Evolutionary conservation across 148 eudicot genomes (phyloP).

Genomic region (Linanthus parryae): DNA sequence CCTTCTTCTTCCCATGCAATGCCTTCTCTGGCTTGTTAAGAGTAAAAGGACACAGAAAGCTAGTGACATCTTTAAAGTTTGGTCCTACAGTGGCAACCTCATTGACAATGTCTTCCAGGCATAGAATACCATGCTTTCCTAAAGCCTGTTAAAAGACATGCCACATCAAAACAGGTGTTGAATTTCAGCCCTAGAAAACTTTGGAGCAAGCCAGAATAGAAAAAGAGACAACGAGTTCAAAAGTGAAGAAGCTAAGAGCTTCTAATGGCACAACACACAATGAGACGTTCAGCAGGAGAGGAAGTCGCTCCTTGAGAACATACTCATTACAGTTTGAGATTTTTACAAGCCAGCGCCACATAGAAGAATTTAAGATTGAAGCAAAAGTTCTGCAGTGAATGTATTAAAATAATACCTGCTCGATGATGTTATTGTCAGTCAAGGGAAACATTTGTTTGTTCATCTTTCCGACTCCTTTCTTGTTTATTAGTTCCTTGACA

Average conservation of each 20-base stretch:
- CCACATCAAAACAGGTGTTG: background rate
- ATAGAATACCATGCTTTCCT: constrained; percentile 54
- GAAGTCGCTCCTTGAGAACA: too few relatives aligned
- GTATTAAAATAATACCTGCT: constrained; percentile 47
- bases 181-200: background rate
- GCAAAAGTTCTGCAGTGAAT: too few relatives aligned
- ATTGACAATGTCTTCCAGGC: constrained; percentile 74
- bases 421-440: constrained; percentile 75
- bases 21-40: constrained; percentile 66
- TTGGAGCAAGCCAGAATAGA: background rate
- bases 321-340: too few relatives aligned
- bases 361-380: too few relatives aligned
- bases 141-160: constrained; percentile 44
- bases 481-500: constrained; percentile 81
- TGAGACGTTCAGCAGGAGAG: too few relatives aligned
- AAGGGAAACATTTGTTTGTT: constrained; percentile 59
- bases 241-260: background rate
- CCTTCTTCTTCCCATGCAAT: constrained; percentile 52
- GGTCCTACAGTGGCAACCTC: constrained; percentile 68
- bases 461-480: constrained; percentile 59
- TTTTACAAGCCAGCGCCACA: too few relatives aligned
- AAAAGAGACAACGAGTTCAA: background rate
- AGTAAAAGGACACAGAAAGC: constrained; percentile 49
- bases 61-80: constrained; percentile 53
- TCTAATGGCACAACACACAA: background rate